Base-by-base conservation (phyloP, 352 stramenopile genomes). In the Pythium periplocum region DNA sequence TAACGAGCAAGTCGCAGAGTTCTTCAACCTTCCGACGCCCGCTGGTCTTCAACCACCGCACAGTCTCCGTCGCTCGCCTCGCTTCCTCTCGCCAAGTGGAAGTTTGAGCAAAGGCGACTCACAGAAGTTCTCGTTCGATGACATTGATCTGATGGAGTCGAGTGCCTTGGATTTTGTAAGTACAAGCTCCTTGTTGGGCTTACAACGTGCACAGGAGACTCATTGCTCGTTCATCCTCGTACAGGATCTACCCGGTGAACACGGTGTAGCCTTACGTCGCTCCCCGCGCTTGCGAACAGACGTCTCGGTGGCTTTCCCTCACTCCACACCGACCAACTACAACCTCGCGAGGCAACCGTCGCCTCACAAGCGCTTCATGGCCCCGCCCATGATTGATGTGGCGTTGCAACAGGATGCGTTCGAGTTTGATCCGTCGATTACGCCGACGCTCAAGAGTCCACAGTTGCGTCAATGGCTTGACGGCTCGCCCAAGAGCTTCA, bases 101-200 rank as follows among this genome's bases (percentile, higher is more conserved):
- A 40, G 35, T 7, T 90, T 87, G 47, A 75, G 73, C 55, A 93
- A 91, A 54, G 57, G 64, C 4, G 81, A 93, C 44, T 71, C 71
- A 32, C 74, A 81, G 6, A 93, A 93, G 59, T 93, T 93, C 35
- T 93, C 81, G 1, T 93, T 93, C 43, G 83, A 93, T 39, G 82
- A 90, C 47, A 64, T 93, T 39, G 80, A 90, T 43, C 84, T 93
- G 49, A 84, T 93, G 55, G 83, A 93, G 26, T 59, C 78, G 12
- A 81, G 48, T 54, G 63, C 79, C 0, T 60, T 92, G 33, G 83
- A 93, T 53, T 93, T 93, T 44, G 80, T 91, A 59, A 62, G 80
- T 86, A 30, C 7, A 8, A 58, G 45, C 10, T 34, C 17, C 3
- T 44, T 46, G 26, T 12, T 34, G 26, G 34, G 8, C 34, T 39